phyloP scores from a whole-genome alignment of 768 basidiomycete species.

The Clavulina sp. region DNA sequence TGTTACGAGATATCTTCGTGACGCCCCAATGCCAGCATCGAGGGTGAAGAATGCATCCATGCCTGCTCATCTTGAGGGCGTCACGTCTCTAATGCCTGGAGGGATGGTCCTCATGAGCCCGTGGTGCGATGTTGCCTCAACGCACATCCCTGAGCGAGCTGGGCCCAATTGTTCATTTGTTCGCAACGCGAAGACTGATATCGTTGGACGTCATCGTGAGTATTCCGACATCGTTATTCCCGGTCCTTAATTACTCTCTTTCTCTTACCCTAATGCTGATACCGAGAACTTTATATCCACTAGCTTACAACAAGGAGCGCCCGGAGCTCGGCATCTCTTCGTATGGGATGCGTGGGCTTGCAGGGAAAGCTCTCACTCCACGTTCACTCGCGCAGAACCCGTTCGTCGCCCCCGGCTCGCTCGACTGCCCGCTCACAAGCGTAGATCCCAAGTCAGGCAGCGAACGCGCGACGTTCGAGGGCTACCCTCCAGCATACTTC shows the following conservation, averaged over 20 bases:
- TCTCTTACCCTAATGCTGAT: too few species aligned
- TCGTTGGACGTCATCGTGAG: not conserved
- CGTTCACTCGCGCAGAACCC: not conserved
- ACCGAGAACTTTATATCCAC: too few species aligned
- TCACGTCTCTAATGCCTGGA: too few species aligned
- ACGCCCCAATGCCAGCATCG: not conserved
- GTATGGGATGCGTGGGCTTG: not conserved
- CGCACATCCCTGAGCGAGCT: not conserved
- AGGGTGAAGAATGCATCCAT: not conserved
- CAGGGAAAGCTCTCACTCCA: not conserved
- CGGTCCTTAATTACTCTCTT: too few species aligned
- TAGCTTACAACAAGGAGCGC: too few species aligned
- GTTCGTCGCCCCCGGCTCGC: not conserved
- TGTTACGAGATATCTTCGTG: slow-evolving; percentile 3
- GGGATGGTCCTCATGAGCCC: not conserved
- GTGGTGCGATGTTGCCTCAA: not conserved
- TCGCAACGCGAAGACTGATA: not conserved
- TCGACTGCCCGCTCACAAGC: not conserved
- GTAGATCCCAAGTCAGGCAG: not conserved
- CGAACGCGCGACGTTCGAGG: not conserved
- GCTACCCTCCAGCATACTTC: not conserved
- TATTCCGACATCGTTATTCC: too few species aligned
- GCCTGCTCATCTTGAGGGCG: not conserved
- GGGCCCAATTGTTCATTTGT: not conserved
- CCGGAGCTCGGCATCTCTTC: too few species aligned